Evolutionary conservation across 1,284 basidiomycete genomes (phyloP).

Genomic region (Ustilago hordei): DNA sequence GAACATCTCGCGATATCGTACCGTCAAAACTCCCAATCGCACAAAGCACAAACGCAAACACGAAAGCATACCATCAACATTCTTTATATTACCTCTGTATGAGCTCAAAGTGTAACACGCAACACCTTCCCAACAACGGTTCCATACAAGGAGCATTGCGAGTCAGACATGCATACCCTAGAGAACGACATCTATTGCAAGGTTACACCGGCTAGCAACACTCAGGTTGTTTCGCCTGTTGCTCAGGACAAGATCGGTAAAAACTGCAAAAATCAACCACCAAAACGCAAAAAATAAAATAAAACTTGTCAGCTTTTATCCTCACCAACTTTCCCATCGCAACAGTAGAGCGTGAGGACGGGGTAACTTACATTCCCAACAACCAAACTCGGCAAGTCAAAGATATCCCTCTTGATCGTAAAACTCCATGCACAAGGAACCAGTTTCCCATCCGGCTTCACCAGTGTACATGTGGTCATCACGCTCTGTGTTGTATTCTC

Average conservation of each 20-base stretch:
- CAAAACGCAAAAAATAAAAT: background rate
- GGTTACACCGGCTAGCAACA: no score
- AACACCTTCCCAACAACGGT: no score
- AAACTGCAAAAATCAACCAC: constrained; percentile 6
- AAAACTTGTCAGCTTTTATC: background rate
- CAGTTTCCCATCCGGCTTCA: constrained; percentile 60
- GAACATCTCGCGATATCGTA: no score
- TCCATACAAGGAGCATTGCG: no score
- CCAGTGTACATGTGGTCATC: constrained; percentile 63
- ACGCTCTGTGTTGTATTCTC: constrained; percentile 67
- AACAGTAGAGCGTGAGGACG: background rate
- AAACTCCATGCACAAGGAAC: constrained; percentile 68
- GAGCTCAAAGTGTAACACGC: no score
- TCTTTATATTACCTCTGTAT: no score
- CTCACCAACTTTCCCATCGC: background rate
- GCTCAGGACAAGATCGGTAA: constrained; percentile 16
- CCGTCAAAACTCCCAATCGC: no score
- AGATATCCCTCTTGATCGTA: constrained; percentile 68
- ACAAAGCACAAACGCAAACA: no score
- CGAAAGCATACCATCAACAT: no score
- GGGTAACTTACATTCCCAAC: constrained; percentile 51
- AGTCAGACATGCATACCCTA: no score
- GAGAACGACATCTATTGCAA: no score
- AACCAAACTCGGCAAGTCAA: constrained; percentile 64
- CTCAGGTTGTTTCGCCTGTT: background rate